Evolutionary conservation across 106 monocot species (phyloP).

Genomic region (Agapanthus africanus): DNA sequence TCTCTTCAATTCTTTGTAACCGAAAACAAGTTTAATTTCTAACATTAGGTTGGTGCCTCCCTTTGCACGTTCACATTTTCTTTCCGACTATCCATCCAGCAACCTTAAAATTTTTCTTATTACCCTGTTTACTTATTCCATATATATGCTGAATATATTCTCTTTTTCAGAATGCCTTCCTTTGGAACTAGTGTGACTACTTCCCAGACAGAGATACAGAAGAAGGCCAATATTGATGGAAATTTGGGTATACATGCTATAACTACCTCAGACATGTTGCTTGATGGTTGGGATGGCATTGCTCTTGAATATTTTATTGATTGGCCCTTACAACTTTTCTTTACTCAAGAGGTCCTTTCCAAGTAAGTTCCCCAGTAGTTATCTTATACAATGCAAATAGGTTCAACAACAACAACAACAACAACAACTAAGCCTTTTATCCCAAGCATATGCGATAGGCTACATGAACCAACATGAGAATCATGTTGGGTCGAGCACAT

Average conservation of each 20-base stretch:
- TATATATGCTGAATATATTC: slow-evolving; percentile 3
- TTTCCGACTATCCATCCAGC: neutral
- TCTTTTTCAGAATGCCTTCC: slow-evolving; percentile 60
- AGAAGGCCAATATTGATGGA: slow-evolving; percentile 19
- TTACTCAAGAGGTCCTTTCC: slow-evolving; percentile 89
- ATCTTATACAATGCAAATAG: neutral
- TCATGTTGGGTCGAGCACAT: too few species aligned
- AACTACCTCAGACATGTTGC: slow-evolving; percentile 38
- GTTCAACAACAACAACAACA: too few species aligned
- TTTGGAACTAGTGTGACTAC: slow-evolving; percentile 40
- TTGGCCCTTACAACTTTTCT: slow-evolving; percentile 92
- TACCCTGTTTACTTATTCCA: neutral
- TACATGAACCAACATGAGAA: too few species aligned
- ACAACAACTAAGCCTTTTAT: too few species aligned
- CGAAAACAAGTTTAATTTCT: too few species aligned
- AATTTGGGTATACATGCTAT: slow-evolving; percentile 24
- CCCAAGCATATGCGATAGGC: too few species aligned
- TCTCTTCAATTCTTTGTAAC: too few species aligned
- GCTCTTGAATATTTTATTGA: slow-evolving; percentile 85
- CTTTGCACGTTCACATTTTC: neutral
- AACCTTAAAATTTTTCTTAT: neutral
- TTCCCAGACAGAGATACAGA: slow-evolving; percentile 38
- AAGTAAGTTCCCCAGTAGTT: slow-evolving; percentile 47
- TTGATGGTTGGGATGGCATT: slow-evolving; percentile 96
- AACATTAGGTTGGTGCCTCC: too few species aligned